phyloP scores from a whole-genome alignment of 495 filamentous ascomycete species.

The Pseudotulostoma volvatum region DNA sequence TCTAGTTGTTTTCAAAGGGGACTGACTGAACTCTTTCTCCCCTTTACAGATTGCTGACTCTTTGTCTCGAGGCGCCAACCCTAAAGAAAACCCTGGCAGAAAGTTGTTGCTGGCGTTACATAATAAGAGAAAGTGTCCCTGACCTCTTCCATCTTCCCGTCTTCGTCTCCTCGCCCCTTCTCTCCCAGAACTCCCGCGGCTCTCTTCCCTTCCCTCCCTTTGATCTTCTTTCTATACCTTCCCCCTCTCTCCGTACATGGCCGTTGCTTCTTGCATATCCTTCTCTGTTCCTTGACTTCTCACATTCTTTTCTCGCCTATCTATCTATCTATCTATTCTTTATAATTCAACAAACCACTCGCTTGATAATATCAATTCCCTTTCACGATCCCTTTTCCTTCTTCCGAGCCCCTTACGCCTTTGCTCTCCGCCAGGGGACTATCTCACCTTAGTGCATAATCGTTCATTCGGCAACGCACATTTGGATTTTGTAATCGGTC shows the following conservation, averaged over 20 bases:
- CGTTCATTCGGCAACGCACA: neutral
- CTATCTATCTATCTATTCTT: conserved; percentile 4
- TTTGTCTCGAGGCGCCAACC: no score
- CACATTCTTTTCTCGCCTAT: conserved; percentile 12
- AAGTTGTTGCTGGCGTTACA: no score
- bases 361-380: neutral
- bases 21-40: no score
- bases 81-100: no score
- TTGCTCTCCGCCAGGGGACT: conserved; percentile 2
- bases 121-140: no score
- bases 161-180: conserved; percentile 16
- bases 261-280: conserved; percentile 3
- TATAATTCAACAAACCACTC: neutral
- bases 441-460: conserved; percentile 5
- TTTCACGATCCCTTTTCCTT: conserved; percentile 2
- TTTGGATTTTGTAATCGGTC: no score
- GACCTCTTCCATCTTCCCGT: conserved; percentile 5
- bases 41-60: no score
- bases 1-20: no score
- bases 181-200: no score
- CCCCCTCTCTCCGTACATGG: conserved; percentile 15
- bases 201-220: conserved; percentile 5
- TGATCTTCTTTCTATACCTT: conserved; percentile 14
- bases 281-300: no score
- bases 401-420: neutral